Base-by-base conservation (phyloP, 1,139 yeast species). In the Hansenula lynferdii region DNA sequence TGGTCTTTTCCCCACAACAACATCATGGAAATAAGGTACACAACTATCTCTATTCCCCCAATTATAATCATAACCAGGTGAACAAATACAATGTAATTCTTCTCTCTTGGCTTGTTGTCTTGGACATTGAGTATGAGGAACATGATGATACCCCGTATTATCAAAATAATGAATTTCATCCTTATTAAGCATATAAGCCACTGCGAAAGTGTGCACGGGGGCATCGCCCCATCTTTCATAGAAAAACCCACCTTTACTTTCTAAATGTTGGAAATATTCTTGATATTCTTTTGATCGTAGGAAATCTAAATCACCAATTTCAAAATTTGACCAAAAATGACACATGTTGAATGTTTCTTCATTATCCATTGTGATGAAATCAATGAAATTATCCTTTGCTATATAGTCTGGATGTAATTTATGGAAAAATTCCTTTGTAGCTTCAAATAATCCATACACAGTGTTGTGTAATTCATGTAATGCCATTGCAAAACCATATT, bases 191-290 rank as follows among this genome's bases (percentile, higher is more conserved):
- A 77, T 61, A 36, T 72, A 60, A 2, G 80, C 65, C 2, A 71
- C 80, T 0, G 80, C 82, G 36, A 77, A 69, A 4, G 82, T 70
- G 54, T 77, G 83, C 37, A 77, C 62, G 6, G 82, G 82, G 0
- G 84, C 84, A 54, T 77, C 83, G 6, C 83, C 83, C 82, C 82
- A 77, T 56, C 83, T 61, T 50, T 77, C 81, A 53, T 77, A 77
- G 56, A 75, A 77, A 51, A 77, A 77, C 0, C 82, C 82, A 9
- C 82, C 82, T 1, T 72, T 64, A 29, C 56, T 52, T 54, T 77
- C 83, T 50, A 77, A 60, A 49, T 66, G 56, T 14, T 75, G 68
- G 47, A 76, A 76, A 52, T 68, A 76, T 31, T 63, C 66, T 36
- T 64, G 59, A 53, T 77, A 77, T 2, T 72, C 62, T 36, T 67